Evolutionary conservation across 2,329 filamentous ascomycete genomes (phyloP), one percentile per base, ranked within the genome.

Genomic region (Podosphaera xanthii): DNA sequence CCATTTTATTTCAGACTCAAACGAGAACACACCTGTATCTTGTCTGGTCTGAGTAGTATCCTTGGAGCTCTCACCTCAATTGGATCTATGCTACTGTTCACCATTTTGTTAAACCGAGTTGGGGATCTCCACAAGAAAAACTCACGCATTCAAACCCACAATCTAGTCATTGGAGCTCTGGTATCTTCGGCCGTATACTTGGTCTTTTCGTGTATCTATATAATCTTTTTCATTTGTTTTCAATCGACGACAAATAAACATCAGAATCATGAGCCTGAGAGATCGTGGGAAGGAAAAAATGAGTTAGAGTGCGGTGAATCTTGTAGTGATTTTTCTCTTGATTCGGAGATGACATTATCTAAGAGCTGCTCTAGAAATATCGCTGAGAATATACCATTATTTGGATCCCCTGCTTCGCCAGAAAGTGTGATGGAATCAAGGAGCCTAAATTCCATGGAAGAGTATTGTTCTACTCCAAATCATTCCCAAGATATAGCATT

Each of bases 101-200:
- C 61, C 3, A 60, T 65, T 50, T 64, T 68, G 61, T 64, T 59
- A 22, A 61, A 46, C 10, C 59, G 57, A 36, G 60, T 62, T 36
- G 57, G 57, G n/a, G 59, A 64, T 35, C 60, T 67, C 30, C 65
- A 65, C 2, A 48, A 58, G 30, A 59, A 30, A 42, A 66, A 60
- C 2, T 40, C 68, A n/a, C 50, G 42, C 38, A 61, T 64, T 7
- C 57, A 63, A 1, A 64, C 64, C 2, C 42, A 59, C 42, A 60
- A 31, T 38, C 56, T 69, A 44, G 60, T 68, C 4, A 61, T 60
- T 22, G 66, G 62, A 12, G 67, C 62, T 9, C 67, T 70, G 31
- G 60, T 66, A 35, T 57, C 66, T 3, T 69, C 67, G 66, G 66
- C 63, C 2, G 56, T 68, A 10, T 62, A 64, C 12, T 42, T 68